Conservation (phyloP, 2,329 filamentous ascomycete genomes). For the Fusarium luffae region DNA sequence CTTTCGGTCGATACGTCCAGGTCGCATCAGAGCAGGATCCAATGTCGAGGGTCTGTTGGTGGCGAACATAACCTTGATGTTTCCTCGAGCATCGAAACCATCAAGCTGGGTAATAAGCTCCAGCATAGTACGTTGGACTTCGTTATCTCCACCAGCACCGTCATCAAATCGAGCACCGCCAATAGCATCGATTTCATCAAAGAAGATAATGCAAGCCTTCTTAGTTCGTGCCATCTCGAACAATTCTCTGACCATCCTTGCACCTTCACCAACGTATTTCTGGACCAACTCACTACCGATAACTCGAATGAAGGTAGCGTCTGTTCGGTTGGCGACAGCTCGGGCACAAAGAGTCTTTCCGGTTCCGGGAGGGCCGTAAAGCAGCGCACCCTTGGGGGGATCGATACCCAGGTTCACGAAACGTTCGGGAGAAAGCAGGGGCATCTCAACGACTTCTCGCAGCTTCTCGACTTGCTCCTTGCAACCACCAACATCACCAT, state of each 20-base stretch:
- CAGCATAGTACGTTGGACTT: conserved; percentile 97
- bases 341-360: conserved; percentile 98
- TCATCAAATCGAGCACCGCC: conserved; percentile 97
- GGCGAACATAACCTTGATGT: conserved; percentile 99
- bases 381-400: conserved; percentile 94
- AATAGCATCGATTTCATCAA: conserved; percentile 95
- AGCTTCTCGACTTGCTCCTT: conserved; percentile 99
- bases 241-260: conserved; percentile 96
- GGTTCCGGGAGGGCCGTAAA: conserved; percentile 98
- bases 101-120: conserved; percentile 97
- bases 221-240: conserved; percentile 99
- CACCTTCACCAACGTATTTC: conserved; percentile 98
- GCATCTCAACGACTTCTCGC: conserved; percentile 98
- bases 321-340: conserved; percentile 96
- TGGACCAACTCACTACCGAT: conserved; percentile 98
- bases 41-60: conserved; percentile 96
- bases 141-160: conserved; percentile 95
- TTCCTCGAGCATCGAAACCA: conserved; percentile 94
- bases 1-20: conserved; percentile 97
- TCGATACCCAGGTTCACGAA: conserved; percentile 99
- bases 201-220: conserved; percentile 99
- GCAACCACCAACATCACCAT: conserved; percentile 97
- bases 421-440: conserved; percentile 91
- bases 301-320: conserved; percentile 98
- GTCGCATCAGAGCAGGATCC: conserved; percentile 96